A percentile compares a stretch with the other conserved stretches of the same genome.
Conservation (phyloP, 148 eudicot species). For the Fagopyrum homotropicum region DNA sequence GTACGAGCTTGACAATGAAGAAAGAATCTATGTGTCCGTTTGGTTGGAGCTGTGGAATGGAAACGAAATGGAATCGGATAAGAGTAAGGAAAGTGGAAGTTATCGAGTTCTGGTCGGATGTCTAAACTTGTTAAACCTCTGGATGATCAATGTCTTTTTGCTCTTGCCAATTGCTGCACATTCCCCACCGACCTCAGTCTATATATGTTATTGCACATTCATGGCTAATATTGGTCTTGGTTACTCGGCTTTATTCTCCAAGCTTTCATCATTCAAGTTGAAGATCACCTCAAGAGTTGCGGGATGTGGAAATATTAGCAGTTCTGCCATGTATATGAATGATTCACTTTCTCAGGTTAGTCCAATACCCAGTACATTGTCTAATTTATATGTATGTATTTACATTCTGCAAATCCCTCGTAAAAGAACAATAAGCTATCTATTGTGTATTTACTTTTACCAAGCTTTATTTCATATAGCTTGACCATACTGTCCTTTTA, state of each 20-base stretch:
- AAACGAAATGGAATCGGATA: conserved; percentile 30
- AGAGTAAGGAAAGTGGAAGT: conserved; percentile 56
- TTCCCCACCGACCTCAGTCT: conserved; percentile 59
- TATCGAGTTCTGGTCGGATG: conserved; percentile 77
- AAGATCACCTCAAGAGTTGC: conserved; percentile 69
- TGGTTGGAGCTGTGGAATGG: conserved; percentile 42
- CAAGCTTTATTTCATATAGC: not conserved
- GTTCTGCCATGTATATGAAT: conserved; percentile 50
- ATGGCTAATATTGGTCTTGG: conserved; percentile 74
- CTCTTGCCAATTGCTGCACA: conserved; percentile 54
- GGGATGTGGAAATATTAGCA: conserved; percentile 70
- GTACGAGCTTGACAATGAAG: conserved; percentile 54
- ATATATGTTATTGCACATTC: conserved; percentile 60
- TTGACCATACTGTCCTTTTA: not conserved
- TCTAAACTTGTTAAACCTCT: conserved; percentile 73
- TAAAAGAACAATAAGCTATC: not conserved
- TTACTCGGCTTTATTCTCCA: conserved; percentile 53
- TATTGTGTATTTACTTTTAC: too few species aligned
- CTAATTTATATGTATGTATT: too few species aligned
- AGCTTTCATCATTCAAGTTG: conserved; percentile 67
- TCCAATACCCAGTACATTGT: not conserved
- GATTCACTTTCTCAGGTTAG: conserved; percentile 21
- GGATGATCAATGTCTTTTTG: conserved; percentile 64
- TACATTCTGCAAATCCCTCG: not conserved
- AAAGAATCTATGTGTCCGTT: conserved; percentile 40